Evolutionary conservation across 805 yeast genomes (phyloP).

Genomic region (Debaryomyces castellii): DNA sequence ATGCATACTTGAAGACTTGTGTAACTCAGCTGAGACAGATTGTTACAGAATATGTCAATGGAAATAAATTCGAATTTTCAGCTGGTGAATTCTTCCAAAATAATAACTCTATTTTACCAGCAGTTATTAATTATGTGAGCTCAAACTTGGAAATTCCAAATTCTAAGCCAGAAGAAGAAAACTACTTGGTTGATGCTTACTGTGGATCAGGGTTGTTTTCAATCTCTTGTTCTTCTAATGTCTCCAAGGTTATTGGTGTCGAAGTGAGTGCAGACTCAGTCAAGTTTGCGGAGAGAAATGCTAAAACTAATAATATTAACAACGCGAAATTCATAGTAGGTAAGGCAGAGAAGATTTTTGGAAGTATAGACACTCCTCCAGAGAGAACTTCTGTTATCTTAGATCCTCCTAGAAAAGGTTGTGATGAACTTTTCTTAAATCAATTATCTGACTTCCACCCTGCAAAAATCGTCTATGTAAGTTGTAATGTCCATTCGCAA

Average conservation of each 20-base stretch:
- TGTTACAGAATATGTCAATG: slow-evolving; percentile 74
- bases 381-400: slow-evolving; percentile 82
- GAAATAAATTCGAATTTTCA: slow-evolving; percentile 77
- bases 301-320: slow-evolving; percentile 66
- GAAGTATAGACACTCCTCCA: slow-evolving; percentile 70
- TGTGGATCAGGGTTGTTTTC: slow-evolving; percentile 96
- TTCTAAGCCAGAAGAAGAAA: slow-evolving; percentile 28
- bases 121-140: slow-evolving; percentile 78
- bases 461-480: slow-evolving; percentile 85
- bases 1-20: slow-evolving; percentile 57
- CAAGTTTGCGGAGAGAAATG: slow-evolving; percentile 81
- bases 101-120: slow-evolving; percentile 86
- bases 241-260: slow-evolving; percentile 87
- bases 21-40: slow-evolving; percentile 77
- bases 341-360: slow-evolving; percentile 88
- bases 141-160: slow-evolving; percentile 54
- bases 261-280: slow-evolving; percentile 92
- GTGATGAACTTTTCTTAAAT: slow-evolving; percentile 82
- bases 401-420: slow-evolving; percentile 98
- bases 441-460: slow-evolving; percentile 86
- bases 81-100: slow-evolving; percentile 98
- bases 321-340: slow-evolving; percentile 88
- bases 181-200: slow-evolving; percentile 87
- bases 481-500: slow-evolving; percentile 97
- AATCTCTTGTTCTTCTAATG: slow-evolving; percentile 77